Evolutionary conservation across 2,329 filamentous ascomycete genomes (phyloP), one percentile per base, ranked within the genome.

Genomic region (Calonectria ilicicola): DNA sequence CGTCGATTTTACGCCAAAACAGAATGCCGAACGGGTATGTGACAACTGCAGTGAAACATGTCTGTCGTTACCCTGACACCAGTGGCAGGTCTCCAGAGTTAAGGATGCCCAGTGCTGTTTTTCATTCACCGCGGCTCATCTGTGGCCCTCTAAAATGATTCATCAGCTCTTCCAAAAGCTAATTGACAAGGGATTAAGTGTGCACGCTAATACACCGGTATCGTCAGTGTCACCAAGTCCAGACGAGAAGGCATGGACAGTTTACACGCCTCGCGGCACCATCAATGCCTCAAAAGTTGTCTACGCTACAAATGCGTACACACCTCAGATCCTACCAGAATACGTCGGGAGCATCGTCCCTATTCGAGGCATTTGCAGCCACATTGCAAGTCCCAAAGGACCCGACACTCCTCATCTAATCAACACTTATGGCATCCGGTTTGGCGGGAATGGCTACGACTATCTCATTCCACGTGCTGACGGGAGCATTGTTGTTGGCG

Each of bases 251-350:
- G 14, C n/a, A 1, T 74, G 69, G 75, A 63, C 44, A 21, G 35
- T 71, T 14, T 26, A 8, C 26, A 67, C 73, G 19, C 46, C 21
- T 17, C 32, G 69, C 9, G 93, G 92, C 14, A 79, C 73, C 0
- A 87, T 93, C 65, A 80, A 76, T 12, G 86, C 92, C 1, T 85
- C 84, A 29, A 87, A 87, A 40, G 85, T 94, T 17, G 83, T 94
- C 21, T 86, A 93, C 51, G 92, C 92, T 19, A 93, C 91, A 1
- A 94, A 94, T 76, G 92, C 85, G 15, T 94, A 93, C 80, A 93
- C 91, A 0, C 88, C 91, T 1, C 86, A 88, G 15, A 80, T 94
- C 7, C 83, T 92, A 1, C 91, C 91, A 0, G 80, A 87, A 67
- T 93, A 93, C 79, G 82, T 85, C 8, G 86, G 88, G 71, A 87